These are phyloP conservation scores for Xylaria sp. DNA, from an alignment of 2,329 filamentous ascomycete species.

Conservation along the genomic window DNA sequence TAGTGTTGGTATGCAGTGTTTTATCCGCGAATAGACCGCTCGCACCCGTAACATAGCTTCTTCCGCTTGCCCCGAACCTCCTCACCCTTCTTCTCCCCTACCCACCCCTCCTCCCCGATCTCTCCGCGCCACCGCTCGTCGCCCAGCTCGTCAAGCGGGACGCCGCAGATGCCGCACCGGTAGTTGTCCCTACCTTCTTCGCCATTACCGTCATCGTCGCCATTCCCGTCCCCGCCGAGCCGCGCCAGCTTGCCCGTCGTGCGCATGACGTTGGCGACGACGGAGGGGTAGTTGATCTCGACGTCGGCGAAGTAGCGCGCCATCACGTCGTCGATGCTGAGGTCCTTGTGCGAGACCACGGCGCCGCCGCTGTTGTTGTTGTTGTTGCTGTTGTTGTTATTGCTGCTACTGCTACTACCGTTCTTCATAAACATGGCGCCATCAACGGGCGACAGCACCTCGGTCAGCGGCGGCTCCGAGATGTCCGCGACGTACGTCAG, in stretches of 20 bases:
- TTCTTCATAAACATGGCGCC: too few species aligned
- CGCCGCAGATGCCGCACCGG: slow-evolving; percentile 70
- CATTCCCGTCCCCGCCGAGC: slow-evolving; percentile 38
- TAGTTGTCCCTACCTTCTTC: slow-evolving; percentile 5
- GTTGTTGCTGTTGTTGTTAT: slow-evolving; percentile 27
- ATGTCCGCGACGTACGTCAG: slow-evolving; percentile 63
- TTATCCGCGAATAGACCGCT: slow-evolving; percentile 63
- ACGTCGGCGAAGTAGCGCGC: slow-evolving; percentile 84
- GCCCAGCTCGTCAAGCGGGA: slow-evolving; percentile 64
- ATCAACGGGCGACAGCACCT: slow-evolving; percentile 47
- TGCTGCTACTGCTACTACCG: too few species aligned
- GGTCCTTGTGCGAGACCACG: slow-evolving; percentile 69
- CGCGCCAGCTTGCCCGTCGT: slow-evolving; percentile 81
- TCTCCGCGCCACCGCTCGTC: slow-evolving; percentile 66
- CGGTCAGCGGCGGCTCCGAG: slow-evolving; percentile 54
- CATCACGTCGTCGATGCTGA: slow-evolving; percentile 92
- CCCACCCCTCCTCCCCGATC: slow-evolving; percentile 47
- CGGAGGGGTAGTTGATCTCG: slow-evolving; percentile 82
- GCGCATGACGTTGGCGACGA: slow-evolving; percentile 93
- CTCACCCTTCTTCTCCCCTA: slow-evolving; percentile 30
- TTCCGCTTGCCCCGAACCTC: slow-evolving; percentile 28
- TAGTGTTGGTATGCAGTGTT: slow-evolving; percentile 17
- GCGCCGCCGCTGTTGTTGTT: slow-evolving; percentile 33
- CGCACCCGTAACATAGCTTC: slow-evolving; percentile 73
- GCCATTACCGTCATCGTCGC: slow-evolving; percentile 27